phyloP scores from a whole-genome alignment of 192 early-diverging fungal species.

The Backusella tarrabulga region DNA sequence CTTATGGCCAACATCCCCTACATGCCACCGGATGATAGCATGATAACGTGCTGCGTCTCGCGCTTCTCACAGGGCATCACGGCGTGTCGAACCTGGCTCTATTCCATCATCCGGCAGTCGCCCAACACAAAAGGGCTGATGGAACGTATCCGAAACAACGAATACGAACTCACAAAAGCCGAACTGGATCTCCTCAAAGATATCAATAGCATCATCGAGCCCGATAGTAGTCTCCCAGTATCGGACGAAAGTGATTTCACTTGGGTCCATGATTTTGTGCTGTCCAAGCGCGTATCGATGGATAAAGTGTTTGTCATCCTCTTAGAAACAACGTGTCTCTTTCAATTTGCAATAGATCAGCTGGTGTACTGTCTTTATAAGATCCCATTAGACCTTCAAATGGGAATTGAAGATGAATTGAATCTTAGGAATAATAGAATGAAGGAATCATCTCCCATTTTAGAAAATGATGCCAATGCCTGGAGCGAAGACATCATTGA shows the following conservation, averaged over 20 bases:
- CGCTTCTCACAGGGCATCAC: constrained; percentile 10
- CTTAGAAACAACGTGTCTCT: constrained; percentile 29
- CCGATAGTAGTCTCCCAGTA: not conserved
- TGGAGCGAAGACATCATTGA: constrained; percentile 2
- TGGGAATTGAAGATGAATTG: constrained; percentile 48
- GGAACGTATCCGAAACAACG: constrained; percentile 24
- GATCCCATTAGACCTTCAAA: constrained; percentile 41
- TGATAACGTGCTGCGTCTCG: constrained; percentile 1
- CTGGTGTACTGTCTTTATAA: constrained; percentile 49
- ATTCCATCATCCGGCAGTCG: not conserved
- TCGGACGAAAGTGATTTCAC: not conserved
- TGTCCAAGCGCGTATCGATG: not conserved
- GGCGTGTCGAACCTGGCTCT: constrained; percentile 9
- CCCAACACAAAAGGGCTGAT: not conserved
- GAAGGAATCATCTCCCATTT: not conserved
- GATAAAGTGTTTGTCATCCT: not conserved
- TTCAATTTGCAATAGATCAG: constrained; percentile 57
- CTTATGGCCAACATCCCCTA: constrained; percentile 60
- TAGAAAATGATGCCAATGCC: not conserved
- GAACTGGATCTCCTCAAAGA: not conserved
- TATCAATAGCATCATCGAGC: not conserved
- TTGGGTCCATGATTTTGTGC: not conserved
- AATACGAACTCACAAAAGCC: constrained; percentile 9
- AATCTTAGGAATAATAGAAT: not conserved
- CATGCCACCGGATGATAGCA: constrained; percentile 2